Base-by-base conservation (phyloP, 2,329 filamentous ascomycete species). In the Simplicillium sp. region DNA sequence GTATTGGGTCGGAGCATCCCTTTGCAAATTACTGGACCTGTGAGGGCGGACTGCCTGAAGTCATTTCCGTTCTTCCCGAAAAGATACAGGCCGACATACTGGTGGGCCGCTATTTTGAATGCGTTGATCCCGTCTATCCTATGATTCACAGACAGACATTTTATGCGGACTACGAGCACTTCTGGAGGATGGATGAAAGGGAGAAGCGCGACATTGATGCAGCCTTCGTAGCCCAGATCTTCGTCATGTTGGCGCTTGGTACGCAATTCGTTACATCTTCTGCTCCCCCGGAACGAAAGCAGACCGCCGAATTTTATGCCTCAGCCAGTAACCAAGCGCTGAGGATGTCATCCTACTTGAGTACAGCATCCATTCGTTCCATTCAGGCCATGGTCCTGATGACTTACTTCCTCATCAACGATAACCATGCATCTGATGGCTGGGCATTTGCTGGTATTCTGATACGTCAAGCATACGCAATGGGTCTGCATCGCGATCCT, bases 21-120 rank as follows among this genome's bases (percentile, higher is more conserved):
- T 88, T 88, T 55, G 80, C 82, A 52, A 89, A 89, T 55, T 89
- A 89, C 59, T 90, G 85, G 85, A 89, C 84, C 3, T 86, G 81
- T 52, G 75, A 81, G 45, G 84, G 85, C 37, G 84, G 84, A 0
- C 63, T 90, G 14, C 69, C 77, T 8, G 85, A 90, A 59, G 83
- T 88, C 7, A 78, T 88, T 34, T 78, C 75, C 2, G 82, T 88
- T 3, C 65, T 90, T 11, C 85, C 85, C 0, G 81, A 81, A 43
- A 88, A 86, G 61, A 62, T 81, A 8, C 84, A 88, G 57, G 82
- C 82, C 40, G 83, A 89, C 49, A 80, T 85, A 32, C 65, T 89
- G 11, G 59, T 82, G 29, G 65, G 59, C 38, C 68, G 75, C 32
- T 82, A 82, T 54, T 82, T 81, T 48, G 78, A 82, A 53, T 80